Percentiles rank a stretch among this genome's conserved stretches.
Evolutionary conservation across 306 rosid species (phyloP).

Genomic region (Cajanus cajan): DNA sequence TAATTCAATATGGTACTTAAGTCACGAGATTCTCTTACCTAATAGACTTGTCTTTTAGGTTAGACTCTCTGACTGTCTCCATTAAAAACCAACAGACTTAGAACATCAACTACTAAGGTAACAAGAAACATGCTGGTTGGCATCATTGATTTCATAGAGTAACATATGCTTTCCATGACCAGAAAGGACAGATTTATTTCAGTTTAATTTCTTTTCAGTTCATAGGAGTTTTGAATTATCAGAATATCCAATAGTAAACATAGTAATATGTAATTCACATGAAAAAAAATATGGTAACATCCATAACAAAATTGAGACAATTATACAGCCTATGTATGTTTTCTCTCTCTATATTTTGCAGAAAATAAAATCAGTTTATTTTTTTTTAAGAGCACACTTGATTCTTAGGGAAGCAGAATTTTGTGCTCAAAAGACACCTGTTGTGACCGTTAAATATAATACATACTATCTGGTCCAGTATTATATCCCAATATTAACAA

Average conservation of each 20-base stretch:
- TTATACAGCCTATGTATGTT: not conserved
- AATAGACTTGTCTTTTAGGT: too few species aligned
- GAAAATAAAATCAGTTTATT: not conserved
- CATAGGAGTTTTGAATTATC: not conserved
- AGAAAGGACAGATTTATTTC: not conserved
- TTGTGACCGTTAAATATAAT: not conserved
- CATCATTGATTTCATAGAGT: not conserved
- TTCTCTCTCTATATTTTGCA: not conserved
- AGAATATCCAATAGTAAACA: not conserved
- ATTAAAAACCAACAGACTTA: not conserved
- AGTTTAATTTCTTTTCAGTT: not conserved
- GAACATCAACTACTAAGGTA: not conserved
- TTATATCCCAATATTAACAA: not conserved
- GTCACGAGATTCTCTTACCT: too few species aligned
- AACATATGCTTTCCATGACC: not conserved
- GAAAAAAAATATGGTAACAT: not conserved
- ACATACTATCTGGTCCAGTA: not conserved
- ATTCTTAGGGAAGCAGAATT: not conserved
- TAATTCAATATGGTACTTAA: too few species aligned
- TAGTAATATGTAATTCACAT: not conserved
- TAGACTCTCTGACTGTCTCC: too few species aligned
- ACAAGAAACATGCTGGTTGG: not conserved
- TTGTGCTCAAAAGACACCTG: not conserved
- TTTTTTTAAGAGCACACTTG: not conserved
- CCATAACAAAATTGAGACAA: not conserved